Percentiles rank a stretch among this genome's conserved stretches.
Conservation (phyloP, 441 rosid genomes). For the Isatis lusitanica region DNA sequence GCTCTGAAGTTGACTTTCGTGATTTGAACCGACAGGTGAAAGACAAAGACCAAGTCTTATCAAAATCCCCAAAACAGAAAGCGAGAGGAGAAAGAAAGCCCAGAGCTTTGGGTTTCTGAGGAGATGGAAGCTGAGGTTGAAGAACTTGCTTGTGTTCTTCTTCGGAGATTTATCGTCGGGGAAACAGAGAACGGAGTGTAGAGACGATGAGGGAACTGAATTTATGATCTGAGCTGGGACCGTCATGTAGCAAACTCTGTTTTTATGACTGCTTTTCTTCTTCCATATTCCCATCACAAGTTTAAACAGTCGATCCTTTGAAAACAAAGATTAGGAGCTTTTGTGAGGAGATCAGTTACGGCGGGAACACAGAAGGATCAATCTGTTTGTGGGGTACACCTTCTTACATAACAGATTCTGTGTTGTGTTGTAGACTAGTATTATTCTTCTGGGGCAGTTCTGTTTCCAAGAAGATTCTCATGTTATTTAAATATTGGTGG, state of each 20-base stretch:
- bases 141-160: constrained; percentile 33
- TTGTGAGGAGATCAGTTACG: constrained; percentile 24
- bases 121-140: not conserved
- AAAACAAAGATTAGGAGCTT: not conserved
- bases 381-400: constrained; percentile 1
- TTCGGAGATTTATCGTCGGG: constrained; percentile 41
- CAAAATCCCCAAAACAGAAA: constrained; percentile 53
- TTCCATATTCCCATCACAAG: constrained; percentile 57
- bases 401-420: constrained; percentile 4
- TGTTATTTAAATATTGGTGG: not conserved
- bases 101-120: constrained; percentile 48
- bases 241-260: constrained; percentile 55
- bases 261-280: constrained; percentile 40
- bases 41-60: constrained; percentile 46
- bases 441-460: not conserved
- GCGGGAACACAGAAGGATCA: constrained; percentile 40
- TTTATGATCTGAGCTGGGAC: constrained; percentile 74
- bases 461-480: constrained; percentile 22
- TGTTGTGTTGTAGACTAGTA: not conserved
- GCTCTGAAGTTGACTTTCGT: constrained; percentile 33
- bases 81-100: constrained; percentile 55
- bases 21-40: constrained; percentile 48
- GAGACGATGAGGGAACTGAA: constrained; percentile 59
- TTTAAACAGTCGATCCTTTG: not conserved
- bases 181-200: constrained; percentile 56